These are phyloP conservation scores for Coniochaeta ligniaria DNA, from an alignment of 2,329 filamentous ascomycete species.

Conservation along the genomic window DNA sequence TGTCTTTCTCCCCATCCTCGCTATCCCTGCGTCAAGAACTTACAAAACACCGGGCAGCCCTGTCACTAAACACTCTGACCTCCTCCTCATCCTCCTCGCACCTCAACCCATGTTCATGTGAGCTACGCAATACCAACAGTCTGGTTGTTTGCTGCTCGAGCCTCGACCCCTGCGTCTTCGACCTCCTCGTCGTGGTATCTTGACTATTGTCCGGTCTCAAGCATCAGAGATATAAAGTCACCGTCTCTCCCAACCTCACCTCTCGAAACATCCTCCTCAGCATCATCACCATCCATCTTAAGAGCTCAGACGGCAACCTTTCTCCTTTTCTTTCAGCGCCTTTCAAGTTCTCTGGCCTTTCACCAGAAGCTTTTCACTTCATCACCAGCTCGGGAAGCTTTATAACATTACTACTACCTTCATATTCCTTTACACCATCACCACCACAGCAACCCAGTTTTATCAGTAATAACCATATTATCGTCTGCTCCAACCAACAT, in stretches of 20 bases:
- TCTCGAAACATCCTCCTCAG: not conserved
- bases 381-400: not conserved
- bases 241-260: not conserved
- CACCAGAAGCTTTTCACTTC: not conserved
- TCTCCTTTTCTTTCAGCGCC: not conserved
- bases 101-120: not conserved
- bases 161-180: not conserved
- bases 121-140: not conserved
- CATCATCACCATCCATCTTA: not conserved
- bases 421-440: too few relatives aligned
- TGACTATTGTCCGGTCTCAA: not conserved
- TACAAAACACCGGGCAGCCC: not conserved
- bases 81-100: not conserved
- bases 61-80: not conserved
- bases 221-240: conserved; percentile 1
- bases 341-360: not conserved
- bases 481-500: not conserved
- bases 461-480: too few relatives aligned
- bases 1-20: not conserved
- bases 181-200: not conserved
- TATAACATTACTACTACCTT: not conserved
- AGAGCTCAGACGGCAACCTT: not conserved
- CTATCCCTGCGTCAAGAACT: conserved; percentile 1
- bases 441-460: too few relatives aligned
- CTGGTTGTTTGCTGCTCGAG: not conserved